phyloP scores from a whole-genome alignment of 805 yeast genomes.

The Sugiyamaella marilandica region DNA sequence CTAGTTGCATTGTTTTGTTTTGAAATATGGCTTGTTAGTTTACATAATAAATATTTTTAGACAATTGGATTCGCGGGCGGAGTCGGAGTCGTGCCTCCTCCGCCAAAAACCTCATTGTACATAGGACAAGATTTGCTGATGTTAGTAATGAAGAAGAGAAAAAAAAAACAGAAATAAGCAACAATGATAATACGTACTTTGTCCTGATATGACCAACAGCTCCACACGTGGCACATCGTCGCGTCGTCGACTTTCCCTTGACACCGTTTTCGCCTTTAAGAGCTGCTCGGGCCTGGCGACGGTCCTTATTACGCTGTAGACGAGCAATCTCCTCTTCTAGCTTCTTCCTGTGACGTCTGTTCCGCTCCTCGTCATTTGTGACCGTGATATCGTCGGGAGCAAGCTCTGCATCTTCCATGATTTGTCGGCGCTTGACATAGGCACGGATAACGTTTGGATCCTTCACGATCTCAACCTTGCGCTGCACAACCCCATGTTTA shows the following conservation, averaged over 20 bases:
- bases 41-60: not conserved
- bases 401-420: conserved; percentile 57
- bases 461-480: conserved; percentile 68
- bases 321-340: conserved; percentile 81
- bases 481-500: conserved; percentile 77
- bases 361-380: conserved; percentile 79
- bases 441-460: conserved; percentile 88
- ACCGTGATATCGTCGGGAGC: conserved; percentile 67
- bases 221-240: conserved; percentile 94
- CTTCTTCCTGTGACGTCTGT: conserved; percentile 67
- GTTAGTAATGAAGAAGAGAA: conserved; percentile 6
- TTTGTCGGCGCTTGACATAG: conserved; percentile 67
- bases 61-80: conserved; percentile 1
- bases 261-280: conserved; percentile 43
- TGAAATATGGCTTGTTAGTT: not conserved
- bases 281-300: conserved; percentile 54
- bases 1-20: not conserved
- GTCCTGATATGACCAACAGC: conserved; percentile 93
- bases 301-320: conserved; percentile 69
- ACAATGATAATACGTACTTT: conserved; percentile 35
- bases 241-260: conserved; percentile 61
- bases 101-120: conserved; percentile 48
- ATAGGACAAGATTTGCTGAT: conserved; percentile 72
- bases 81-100: conserved; percentile 20
- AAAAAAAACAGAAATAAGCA: not conserved